Evolutionary conservation across 1,139 yeast genomes (phyloP).

Genomic region (Debaryomyces subglobosus): DNA sequence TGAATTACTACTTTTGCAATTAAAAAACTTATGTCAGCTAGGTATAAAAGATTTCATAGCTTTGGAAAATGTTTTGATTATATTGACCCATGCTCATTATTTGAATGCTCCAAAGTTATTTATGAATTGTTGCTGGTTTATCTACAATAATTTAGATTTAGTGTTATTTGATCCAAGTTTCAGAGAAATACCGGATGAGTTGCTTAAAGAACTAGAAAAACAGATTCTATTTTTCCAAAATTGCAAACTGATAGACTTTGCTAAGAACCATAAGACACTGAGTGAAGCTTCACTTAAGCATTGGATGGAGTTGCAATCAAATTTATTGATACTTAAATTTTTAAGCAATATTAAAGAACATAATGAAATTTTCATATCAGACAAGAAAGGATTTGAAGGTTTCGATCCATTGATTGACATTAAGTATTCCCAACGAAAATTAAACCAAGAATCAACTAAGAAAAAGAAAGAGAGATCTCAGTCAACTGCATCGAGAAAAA

Average conservation of each 20-base stretch:
- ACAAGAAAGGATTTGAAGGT: slow-evolving; percentile 37
- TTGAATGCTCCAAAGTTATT: slow-evolving; percentile 58
- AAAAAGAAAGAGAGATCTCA: slow-evolving; percentile 14
- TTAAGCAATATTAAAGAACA: slow-evolving; percentile 36
- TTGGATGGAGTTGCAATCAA: slow-evolving; percentile 30
- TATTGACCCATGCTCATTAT: slow-evolving; percentile 57
- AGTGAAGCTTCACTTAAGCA: slow-evolving; percentile 12
- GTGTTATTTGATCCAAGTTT: slow-evolving; percentile 55
- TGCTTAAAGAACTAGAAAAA: slow-evolving; percentile 32
- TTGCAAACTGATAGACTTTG: slow-evolving; percentile 30
- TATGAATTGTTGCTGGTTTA: slow-evolving; percentile 66
- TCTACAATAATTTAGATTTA: slow-evolving; percentile 66
- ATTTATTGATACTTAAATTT: slow-evolving; percentile 30
- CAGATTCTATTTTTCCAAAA: slow-evolving; percentile 30
- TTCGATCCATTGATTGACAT: slow-evolving; percentile 57
- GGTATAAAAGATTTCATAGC: slow-evolving; percentile 61
- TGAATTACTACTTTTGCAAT: slow-evolving; percentile 59
- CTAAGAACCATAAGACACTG: slow-evolving; percentile 20
- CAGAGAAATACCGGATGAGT: slow-evolving; percentile 30
- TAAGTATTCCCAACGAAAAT: slow-evolving; percentile 19
- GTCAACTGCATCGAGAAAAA: slow-evolving; percentile 27
- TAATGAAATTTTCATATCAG: slow-evolving; percentile 55
- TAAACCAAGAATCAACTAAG: background rate
- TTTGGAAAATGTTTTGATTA: slow-evolving; percentile 60
- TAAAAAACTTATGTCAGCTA: slow-evolving; percentile 64